These are phyloP conservation scores for Penicillium canescens DNA, from an alignment of 495 filamentous ascomycete species.

Conservation along the genomic window DNA sequence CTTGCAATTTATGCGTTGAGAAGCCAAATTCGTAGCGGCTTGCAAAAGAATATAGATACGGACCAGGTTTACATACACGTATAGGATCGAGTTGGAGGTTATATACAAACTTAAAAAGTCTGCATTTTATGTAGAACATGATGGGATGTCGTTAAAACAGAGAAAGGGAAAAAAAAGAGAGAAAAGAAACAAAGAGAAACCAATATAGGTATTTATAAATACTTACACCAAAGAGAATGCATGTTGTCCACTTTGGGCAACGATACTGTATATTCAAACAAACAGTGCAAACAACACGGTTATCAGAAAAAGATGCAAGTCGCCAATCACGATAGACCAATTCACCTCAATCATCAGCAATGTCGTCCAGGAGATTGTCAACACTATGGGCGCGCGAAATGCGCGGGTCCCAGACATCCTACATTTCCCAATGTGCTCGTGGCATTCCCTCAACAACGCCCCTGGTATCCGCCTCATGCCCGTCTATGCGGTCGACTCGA, in stretches of 20 bases:
- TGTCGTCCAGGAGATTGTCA: constrained; percentile 23
- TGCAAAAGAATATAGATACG: too few species aligned
- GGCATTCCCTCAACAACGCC: not conserved
- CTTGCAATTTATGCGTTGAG: too few species aligned
- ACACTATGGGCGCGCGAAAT: constrained; percentile 19
- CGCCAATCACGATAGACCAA: constrained; percentile 9
- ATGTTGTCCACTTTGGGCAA: not conserved
- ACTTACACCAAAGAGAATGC: not conserved
- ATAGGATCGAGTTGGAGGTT: too few species aligned
- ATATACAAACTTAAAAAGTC: too few species aligned
- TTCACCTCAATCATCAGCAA: constrained; percentile 7
- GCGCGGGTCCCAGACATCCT: constrained; percentile 7
- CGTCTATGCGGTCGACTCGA: not conserved
- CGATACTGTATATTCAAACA: constrained; percentile 10
- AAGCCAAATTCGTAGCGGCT: too few species aligned
- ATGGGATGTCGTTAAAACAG: too few species aligned
- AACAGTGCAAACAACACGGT: constrained; percentile 36
- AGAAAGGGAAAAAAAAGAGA: too few species aligned
- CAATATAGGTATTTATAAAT: not conserved
- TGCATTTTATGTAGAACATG: too few species aligned
- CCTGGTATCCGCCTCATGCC: not conserved
- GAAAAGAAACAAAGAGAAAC: too few species aligned
- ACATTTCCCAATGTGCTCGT: constrained; percentile 14
- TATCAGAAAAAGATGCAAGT: constrained; percentile 21
- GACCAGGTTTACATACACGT: too few species aligned